Evolutionary conservation across 495 filamentous ascomycete species (phyloP).

Genomic region (Daldinia caldariorum): DNA sequence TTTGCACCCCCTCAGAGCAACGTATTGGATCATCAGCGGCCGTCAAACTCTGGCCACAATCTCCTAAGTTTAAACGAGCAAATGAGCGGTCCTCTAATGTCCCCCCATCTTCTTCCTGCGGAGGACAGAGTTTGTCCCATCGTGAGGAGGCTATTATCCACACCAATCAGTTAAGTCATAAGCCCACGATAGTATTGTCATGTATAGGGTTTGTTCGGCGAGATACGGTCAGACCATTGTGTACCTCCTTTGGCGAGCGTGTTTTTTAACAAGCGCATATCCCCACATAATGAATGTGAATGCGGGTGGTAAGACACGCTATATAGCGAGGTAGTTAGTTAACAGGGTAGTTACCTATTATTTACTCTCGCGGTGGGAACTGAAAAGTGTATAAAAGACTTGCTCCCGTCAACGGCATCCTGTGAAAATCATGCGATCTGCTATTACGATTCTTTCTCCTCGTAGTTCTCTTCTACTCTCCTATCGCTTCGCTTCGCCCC

Average conservation of each 20-base stretch:
- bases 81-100: slow-evolving; percentile 27
- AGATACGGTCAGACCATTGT: slow-evolving; percentile 33
- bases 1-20: slow-evolving; percentile 16
- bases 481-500: slow-evolving; percentile 21
- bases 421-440: slow-evolving; percentile 34
- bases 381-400: slow-evolving; percentile 28
- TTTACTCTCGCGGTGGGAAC: slow-evolving; percentile 32
- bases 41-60: slow-evolving; percentile 26
- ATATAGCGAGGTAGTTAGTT: slow-evolving; percentile 23
- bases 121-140: slow-evolving; percentile 12
- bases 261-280: slow-evolving; percentile 30
- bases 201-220: slow-evolving; percentile 33
- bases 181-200: slow-evolving; percentile 25
- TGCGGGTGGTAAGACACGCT: slow-evolving; percentile 25
- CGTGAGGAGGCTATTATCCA: slow-evolving; percentile 41
- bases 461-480: slow-evolving; percentile 32
- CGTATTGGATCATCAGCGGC: slow-evolving; percentile 33
- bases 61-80: slow-evolving; percentile 38
- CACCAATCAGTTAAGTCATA: slow-evolving; percentile 41
- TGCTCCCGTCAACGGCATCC: slow-evolving; percentile 27
- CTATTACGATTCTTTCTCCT: slow-evolving; percentile 24
- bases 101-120: slow-evolving; percentile 21
- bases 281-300: slow-evolving; percentile 31
- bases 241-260: slow-evolving; percentile 15
- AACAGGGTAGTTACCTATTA: slow-evolving; percentile 20